Evolutionary conservation across 192 early-diverging fungal species (phyloP).

Genomic region (Coemansia guatemalensis): DNA sequence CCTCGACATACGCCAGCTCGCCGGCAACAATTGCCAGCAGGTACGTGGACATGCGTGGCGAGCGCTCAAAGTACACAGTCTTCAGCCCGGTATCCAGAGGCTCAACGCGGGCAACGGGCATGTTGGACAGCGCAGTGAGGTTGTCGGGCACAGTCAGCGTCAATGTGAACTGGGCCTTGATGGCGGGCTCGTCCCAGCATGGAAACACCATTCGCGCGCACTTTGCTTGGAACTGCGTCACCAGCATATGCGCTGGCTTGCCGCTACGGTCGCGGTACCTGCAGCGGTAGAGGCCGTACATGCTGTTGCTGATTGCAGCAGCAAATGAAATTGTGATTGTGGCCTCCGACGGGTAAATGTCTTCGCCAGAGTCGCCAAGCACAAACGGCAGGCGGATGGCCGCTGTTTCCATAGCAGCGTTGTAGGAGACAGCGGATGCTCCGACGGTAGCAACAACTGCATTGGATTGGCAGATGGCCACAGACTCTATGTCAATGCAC

Average conservation of each 20-base stretch:
- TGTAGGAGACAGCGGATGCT: conserved; percentile 7
- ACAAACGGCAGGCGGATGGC: conserved; percentile 36
- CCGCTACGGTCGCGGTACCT: conserved; percentile 60
- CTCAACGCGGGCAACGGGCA: conserved; percentile 46
- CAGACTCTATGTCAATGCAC: conserved; percentile 55
- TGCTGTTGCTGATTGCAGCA: conserved; percentile 67
- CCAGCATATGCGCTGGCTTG: conserved; percentile 58
- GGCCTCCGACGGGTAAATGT: conserved; percentile 19
- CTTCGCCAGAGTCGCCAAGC: conserved; percentile 14
- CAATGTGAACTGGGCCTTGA: conserved; percentile 79
- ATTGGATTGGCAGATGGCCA: conserved; percentile 2
- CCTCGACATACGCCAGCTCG: conserved; percentile 76
- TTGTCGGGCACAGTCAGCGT: conserved; percentile 58
- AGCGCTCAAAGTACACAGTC: conserved; percentile 67
- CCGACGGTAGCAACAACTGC: neutral
- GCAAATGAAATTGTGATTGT: conserved; percentile 59
- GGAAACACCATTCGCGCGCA: conserved; percentile 71
- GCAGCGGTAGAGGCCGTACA: conserved; percentile 83
- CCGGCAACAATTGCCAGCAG: conserved; percentile 75
- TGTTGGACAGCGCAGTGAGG: conserved; percentile 74
- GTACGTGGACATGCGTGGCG: conserved; percentile 86
- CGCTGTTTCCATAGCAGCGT: conserved; percentile 43
- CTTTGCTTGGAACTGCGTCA: conserved; percentile 81
- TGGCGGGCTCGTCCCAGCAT: conserved; percentile 76
- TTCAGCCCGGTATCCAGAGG: conserved; percentile 14